A percentile compares a stretch with the other conserved stretches of the same genome.
Conservation (phyloP, 140 eudicot genomes). For the Anethum foeniculum region DNA sequence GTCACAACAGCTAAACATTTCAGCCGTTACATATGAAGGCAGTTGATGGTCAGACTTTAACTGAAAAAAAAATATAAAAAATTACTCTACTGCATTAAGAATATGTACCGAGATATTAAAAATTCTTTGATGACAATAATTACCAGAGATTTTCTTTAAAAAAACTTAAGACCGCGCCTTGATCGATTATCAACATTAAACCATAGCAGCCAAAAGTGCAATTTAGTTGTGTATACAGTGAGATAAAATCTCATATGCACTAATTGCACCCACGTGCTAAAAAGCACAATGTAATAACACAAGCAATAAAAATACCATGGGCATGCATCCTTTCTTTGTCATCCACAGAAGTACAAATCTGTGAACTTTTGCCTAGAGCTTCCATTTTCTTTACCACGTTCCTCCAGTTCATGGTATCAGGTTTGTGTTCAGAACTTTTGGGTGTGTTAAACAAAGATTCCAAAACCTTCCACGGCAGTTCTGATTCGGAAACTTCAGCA, state of each 20-base stretch:
- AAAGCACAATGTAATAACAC: background rate
- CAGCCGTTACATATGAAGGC: too few species aligned
- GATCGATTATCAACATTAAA: too few species aligned
- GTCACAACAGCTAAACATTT: too few species aligned
- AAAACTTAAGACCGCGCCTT: too few species aligned
- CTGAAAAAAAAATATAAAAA: too few species aligned
- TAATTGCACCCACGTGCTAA: background rate
- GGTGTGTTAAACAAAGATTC: conserved; percentile 66
- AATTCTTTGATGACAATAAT: too few species aligned
- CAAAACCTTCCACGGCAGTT: conserved; percentile 64
- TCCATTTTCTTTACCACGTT: conserved; percentile 71
- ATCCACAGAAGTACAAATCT: conserved; percentile 23
- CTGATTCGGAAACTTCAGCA: conserved; percentile 31
- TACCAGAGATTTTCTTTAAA: too few species aligned
- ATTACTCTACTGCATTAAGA: too few species aligned
- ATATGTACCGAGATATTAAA: too few species aligned
- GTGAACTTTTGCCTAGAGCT: conserved; percentile 49
- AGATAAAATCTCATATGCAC: background rate
- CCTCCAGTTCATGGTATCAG: conserved; percentile 82
- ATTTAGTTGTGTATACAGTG: background rate
- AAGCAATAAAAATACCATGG: conserved; percentile 32
- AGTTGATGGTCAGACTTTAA: too few species aligned
- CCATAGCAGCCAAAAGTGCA: too few species aligned
- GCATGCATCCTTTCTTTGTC: conserved; percentile 22
- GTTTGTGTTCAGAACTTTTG: conserved; percentile 67